Base-by-base conservation (phyloP, 371 early-diverging fungal species). In the Apophysomyces elegans region DNA sequence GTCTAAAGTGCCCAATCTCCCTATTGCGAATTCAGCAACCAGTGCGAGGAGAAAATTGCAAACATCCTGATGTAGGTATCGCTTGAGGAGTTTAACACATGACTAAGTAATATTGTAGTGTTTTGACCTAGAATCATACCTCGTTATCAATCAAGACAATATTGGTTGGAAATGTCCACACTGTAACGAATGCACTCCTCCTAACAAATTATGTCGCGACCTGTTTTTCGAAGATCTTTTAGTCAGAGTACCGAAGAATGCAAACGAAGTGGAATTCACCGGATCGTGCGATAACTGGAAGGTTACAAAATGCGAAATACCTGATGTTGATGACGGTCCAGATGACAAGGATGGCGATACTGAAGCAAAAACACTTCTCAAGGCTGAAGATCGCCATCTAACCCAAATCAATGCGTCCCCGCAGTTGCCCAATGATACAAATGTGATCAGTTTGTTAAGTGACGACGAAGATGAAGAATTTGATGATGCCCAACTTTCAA, bases 91-190 rank as follows among this genome's bases (percentile, higher is more conserved):
- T 26, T 26, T 54, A 14, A 57, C 21, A 47, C 35, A 64, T 36
- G 3, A 58, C 56, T 58, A 50, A 35, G 21, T 39, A 62, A 16
- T 7, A 3, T 13, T 61, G 7, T 60, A 81, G 82, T 79, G 78
- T 38, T 82, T 82, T 66, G 82, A 82, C 50, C 38, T 82, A 11
- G 8, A 38, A 1, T 64, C 67, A 0, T 82, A 72, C 58, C 59
- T 79, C 8, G 45, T 64, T n/a, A 41, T 73, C 9, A 79, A 77
- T 43, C 50, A 46, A 12, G 65, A 41, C 5, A 38, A 45, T 26
- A 46, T 71, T 13, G 50, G 37, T 2, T 82, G 82, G 82, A 61
- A 57, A 37, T 82, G 82, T 56, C 82, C 82, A 4, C 66, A 69
- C 36, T 82, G 82, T 56, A 77, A 69, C 54, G 57, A 64, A 26